Percentiles rank a stretch among this genome's conserved stretches.
Evolutionary conservation across 1,284 basidiomycete species (phyloP).

Genomic region (Sporisorium scitamineum): DNA sequence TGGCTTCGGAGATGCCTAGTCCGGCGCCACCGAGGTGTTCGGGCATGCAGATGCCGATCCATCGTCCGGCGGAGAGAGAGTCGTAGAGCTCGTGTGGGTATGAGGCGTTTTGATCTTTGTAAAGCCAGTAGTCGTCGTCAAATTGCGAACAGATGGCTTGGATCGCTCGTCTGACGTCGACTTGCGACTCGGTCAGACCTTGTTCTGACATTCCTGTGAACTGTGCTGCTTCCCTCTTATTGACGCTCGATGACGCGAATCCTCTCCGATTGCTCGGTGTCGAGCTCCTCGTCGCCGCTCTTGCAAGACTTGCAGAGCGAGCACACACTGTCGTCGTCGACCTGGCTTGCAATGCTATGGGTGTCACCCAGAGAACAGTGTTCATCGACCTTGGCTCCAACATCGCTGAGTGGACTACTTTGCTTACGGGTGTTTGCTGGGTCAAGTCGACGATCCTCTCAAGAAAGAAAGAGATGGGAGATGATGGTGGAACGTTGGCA

Average conservation of each 20-base stretch:
- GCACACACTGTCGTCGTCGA: not conserved
- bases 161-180: constrained; percentile 51
- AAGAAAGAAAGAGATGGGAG: not conserved
- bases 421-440: not conserved
- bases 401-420: not conserved
- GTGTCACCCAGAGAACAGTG: not conserved
- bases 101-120: constrained; percentile 37
- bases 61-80: constrained; percentile 36
- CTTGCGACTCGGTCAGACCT: constrained; percentile 52
- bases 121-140: constrained; percentile 51
- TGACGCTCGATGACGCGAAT: constrained; percentile 7
- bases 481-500: not conserved
- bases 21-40: constrained; percentile 65
- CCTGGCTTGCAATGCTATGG: not conserved
- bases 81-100: constrained; percentile 60
- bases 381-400: constrained; percentile 3
- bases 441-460: not conserved
- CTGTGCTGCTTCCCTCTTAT: constrained; percentile 1
- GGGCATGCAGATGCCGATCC: constrained; percentile 58
- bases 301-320: too few species aligned
- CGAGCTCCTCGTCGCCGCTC: not conserved
- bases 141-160: constrained; percentile 41
- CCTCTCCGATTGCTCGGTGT: not conserved
- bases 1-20: constrained; percentile 70
- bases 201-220: constrained; percentile 49